These are phyloP conservation scores for Neolentinus lepideus DNA, from an alignment of 1,284 basidiomycete species.

Conservation along the genomic window DNA sequence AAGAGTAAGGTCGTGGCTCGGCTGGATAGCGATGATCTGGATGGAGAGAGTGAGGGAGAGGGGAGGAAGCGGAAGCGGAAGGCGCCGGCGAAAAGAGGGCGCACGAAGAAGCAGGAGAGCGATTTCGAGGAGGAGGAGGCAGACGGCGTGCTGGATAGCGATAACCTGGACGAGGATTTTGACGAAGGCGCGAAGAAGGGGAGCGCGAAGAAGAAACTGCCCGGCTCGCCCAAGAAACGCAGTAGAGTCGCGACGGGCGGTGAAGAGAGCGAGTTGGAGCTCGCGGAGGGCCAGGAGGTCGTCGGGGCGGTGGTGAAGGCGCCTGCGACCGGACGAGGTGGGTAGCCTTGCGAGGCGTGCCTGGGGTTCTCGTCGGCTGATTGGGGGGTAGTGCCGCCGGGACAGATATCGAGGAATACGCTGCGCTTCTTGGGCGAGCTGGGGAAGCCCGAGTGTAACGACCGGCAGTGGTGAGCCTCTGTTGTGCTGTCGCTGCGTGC, in stretches of 20 bases:
- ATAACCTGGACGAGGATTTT: constrained; percentile 28
- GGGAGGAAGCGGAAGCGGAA: constrained; percentile 8
- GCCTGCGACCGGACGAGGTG: constrained; percentile 76
- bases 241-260: constrained; percentile 26
- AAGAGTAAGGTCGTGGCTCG: background rate
- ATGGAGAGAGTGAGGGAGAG: constrained; percentile 24
- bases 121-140: background rate
- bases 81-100: background rate
- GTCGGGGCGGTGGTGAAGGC: constrained; percentile 67
- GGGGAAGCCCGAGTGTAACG: constrained; percentile 73
- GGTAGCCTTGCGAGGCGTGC: constrained; percentile 12
- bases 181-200: constrained; percentile 12
- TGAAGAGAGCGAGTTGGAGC: constrained; percentile 34
- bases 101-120: background rate
- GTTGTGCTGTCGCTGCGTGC: background rate
- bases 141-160: constrained; percentile 20
- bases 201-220: constrained; percentile 13
- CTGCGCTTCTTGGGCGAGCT: constrained; percentile 71
- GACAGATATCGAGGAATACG: constrained; percentile 81
- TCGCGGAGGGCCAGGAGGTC: constrained; percentile 63
- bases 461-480: constrained; percentile 71
- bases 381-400: constrained; percentile 61
- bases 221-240: constrained; percentile 16
- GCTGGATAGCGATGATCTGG: constrained; percentile 27
- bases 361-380: background rate